Percentiles rank a stretch among this genome's conserved stretches.
These are phyloP conservation scores for Aquilaria malaccensis DNA, from an alignment of 345 rosid genomes.

Conservation along the genomic window DNA sequence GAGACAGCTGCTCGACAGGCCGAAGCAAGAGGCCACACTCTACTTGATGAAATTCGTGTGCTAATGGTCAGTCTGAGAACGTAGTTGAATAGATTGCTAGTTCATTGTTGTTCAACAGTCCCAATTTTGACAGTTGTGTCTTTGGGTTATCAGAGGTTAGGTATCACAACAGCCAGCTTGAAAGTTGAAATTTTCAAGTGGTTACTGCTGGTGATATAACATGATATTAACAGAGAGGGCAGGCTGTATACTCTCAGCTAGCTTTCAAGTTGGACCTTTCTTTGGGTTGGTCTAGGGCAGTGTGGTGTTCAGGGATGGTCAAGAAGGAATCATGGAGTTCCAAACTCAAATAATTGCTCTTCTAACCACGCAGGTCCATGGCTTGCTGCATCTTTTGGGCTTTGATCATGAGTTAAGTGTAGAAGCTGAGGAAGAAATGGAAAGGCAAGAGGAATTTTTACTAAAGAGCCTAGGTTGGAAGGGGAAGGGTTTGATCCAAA, in stretches of 20 bases:
- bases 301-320: neutral
- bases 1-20: slow-evolving; percentile 95
- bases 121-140: no score
- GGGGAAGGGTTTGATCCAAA: slow-evolving; percentile 88
- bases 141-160: neutral
- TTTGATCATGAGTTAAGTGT: slow-evolving; percentile 95
- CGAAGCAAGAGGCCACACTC: slow-evolving; percentile 80
- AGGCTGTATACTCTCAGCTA: no score
- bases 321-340: no score
- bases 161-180: neutral
- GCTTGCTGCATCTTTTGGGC: slow-evolving; percentile 83
- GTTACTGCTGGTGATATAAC: slow-evolving; percentile 5
- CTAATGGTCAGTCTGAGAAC: slow-evolving; percentile 56
- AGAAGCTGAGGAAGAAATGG: slow-evolving; percentile 96
- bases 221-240: neutral
- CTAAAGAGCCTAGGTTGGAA: slow-evolving; percentile 84
- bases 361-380: slow-evolving; percentile 63
- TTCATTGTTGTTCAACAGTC: neutral
- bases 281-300: neutral
- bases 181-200: neutral
- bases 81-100: no score
- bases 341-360: neutral
- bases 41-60: slow-evolving; percentile 88
- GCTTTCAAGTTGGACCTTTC: no score
- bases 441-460: slow-evolving; percentile 71